Base-by-base conservation (phyloP, 1,284 basidiomycete species). In the Sporisorium iseilematis-ciliati region DNA sequence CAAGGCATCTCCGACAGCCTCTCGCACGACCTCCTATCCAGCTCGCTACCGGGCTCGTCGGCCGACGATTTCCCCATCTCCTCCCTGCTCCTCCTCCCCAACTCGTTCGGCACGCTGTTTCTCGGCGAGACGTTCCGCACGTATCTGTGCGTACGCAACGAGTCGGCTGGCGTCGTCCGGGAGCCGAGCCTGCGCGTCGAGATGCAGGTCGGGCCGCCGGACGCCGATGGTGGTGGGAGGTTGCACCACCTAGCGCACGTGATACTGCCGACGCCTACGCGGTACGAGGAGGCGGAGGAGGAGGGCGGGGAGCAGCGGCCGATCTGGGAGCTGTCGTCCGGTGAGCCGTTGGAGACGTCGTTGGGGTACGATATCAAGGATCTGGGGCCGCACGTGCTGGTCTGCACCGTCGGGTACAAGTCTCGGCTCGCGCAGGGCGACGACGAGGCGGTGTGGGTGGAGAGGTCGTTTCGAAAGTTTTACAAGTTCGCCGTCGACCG, bases 71-170 rank as follows among this genome's bases (percentile, higher is more conserved):
- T 71, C 20, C 56, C 66, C 2, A 67, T 72, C 12, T 58, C 53
- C 43, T 23, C 41, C 11, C 43, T 71, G 3, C 65, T 80, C 25
- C 53, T 63, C 0, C 64, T 80, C 4, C 78, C 75, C 43, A 67
- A 62, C 38, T 71, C 78, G 1, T 82, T 82, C 29, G 81, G 81
- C 4, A 75, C 66, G 16, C 70, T 81, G n/a, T 76, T 51, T 18
- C 75, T 82, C 18, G 81, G 84, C 21, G 82, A 85, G 55, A 81
- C 79, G 6, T 84, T 85, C 57, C 71, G 73, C 21, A 78, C 79
- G 5, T 68, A 84, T 43, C 73, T 85, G 4, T 81, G 79, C 31
- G 78, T 83, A 12, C 77, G 80, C 18, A 85, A 85, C 57, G 84
- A 85, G 46, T 53, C 46, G 7, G 8, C 43, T 6, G 18, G 64